These are phyloP conservation scores for Penicillium sp. DNA, from an alignment of 2,329 filamentous ascomycete species.

Conservation along the genomic window DNA sequence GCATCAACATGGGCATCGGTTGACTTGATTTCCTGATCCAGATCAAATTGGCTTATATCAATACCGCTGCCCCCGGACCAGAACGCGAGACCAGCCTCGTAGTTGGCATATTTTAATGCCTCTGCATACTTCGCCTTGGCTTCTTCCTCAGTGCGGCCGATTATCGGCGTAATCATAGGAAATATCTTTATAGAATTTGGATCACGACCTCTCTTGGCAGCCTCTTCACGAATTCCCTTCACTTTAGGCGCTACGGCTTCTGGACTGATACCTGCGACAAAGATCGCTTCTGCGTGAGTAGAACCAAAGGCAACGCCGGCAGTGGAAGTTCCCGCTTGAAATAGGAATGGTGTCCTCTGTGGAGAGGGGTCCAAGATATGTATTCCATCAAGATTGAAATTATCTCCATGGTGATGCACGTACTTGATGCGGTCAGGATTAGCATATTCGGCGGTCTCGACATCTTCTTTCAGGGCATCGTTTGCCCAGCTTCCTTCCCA, in stretches of 20 bases:
- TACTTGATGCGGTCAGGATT: constrained; percentile 55
- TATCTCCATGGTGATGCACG: constrained; percentile 64
- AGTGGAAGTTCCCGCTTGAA: constrained; percentile 66
- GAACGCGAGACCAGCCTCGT: constrained; percentile 65
- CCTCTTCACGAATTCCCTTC: constrained; percentile 59
- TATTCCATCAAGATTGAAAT: constrained; percentile 61
- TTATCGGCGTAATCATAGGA: constrained; percentile 61
- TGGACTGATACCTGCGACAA: constrained; percentile 63
- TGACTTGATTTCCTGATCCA: constrained; percentile 58
- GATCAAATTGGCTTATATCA: constrained; percentile 56
- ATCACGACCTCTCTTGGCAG: constrained; percentile 54
- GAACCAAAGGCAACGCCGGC: constrained; percentile 65
- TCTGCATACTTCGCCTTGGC: constrained; percentile 61
- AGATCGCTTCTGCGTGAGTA: constrained; percentile 68
- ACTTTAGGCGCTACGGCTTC: constrained; percentile 59
- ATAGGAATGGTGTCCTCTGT: constrained; percentile 64
- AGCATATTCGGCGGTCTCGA: constrained; percentile 53
- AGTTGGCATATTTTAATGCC: constrained; percentile 57
- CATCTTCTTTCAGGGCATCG: constrained; percentile 60
- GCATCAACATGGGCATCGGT: constrained; percentile 14
- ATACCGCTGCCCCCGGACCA: constrained; percentile 74
- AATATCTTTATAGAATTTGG: constrained; percentile 62
- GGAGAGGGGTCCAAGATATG: constrained; percentile 64
- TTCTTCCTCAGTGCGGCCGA: constrained; percentile 63
- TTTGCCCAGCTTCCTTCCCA: constrained; percentile 64